Percentiles rank a stretch among this genome's conserved stretches.
Evolutionary conservation across 2,329 filamentous ascomycete genomes (phyloP).

Genomic region (Epichloe sylvatica): DNA sequence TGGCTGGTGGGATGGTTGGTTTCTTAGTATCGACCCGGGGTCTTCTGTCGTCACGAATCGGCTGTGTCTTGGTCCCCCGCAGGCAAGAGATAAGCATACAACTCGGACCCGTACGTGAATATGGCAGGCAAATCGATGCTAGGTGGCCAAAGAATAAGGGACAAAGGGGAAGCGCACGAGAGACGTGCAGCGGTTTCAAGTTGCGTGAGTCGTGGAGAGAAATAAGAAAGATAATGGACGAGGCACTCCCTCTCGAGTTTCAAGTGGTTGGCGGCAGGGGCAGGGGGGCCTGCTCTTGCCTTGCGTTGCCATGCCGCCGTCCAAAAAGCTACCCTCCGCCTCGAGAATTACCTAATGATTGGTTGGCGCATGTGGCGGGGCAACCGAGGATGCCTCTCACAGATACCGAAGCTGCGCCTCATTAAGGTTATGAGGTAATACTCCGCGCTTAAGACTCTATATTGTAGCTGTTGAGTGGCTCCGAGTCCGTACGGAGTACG

Average conservation of each 20-base stretch:
- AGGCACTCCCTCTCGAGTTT: neutral
- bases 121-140: neutral
- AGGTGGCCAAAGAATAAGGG: neutral
- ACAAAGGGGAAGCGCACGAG: neutral
- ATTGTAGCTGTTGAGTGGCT: no score
- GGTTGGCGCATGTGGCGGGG: neutral
- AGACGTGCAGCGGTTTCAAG: neutral
- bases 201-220: neutral
- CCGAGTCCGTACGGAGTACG: no score
- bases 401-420: no score
- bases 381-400: no score
- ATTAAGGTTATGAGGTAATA: no score
- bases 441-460: no score
- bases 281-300: neutral
- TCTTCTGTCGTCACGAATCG: neutral
- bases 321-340: no score
- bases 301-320: neutral
- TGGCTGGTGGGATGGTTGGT: neutral
- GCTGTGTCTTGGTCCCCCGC: no score
- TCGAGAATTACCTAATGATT: neutral
- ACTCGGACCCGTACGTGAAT: neutral
- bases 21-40: neutral
- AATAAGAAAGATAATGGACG: neutral
- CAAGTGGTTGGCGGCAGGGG: slow-evolving; percentile 1
- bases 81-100: no score